Base-by-base conservation (phyloP, 176 grass and related monocot species). In the Musa troglodytarum region DNA sequence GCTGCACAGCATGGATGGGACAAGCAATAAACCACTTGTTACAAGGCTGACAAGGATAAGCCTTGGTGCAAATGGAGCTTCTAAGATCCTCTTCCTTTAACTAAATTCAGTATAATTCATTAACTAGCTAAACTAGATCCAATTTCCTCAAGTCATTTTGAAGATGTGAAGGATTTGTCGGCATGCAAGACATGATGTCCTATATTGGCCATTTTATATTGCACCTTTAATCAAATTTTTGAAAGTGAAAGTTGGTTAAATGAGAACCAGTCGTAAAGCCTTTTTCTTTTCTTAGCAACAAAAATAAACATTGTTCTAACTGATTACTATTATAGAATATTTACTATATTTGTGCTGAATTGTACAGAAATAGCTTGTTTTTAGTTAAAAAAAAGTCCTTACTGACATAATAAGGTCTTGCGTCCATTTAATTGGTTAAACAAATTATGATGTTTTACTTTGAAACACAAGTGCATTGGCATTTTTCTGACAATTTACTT, bases 401-500 rank as follows among this genome's bases (percentile, higher is more conserved):
- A 59, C 16, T 59, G 57, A 65, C 21, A 9, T 12, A 26, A 10
- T 10, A 26, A 28, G 29, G 29, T 34, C 29, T 34, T 34, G 29
- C 5, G 29, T 34, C 29, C 29, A 34, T 34, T 34, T 34, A 34
- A 34, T 34, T 34, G 29, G 29, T 34, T 34, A n/a, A 59, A 59
- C 8, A 1, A 59, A 59, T 59, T 69, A 11, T 26, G 28, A 71
- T 71, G 68, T 34, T 71, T 71, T 19, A 21, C 50, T 19, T 19
- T 10, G 6, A 20, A 49, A 14, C 50, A 73, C 21, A 53, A 53
- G 9, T 23, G 8, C 9, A 11, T 51, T 52, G n/a, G 24, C 25
- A 68, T 80, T 11, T 78, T 67, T 43, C 82, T 63, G 75, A 55
- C 43, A n/a, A 50, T 55, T 49, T 67, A 34, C 34, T 50, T 72